A percentile compares a stretch with the other conserved stretches of the same genome.
Conservation (phyloP, 441 rosid genomes). For the Kokia cookei region DNA sequence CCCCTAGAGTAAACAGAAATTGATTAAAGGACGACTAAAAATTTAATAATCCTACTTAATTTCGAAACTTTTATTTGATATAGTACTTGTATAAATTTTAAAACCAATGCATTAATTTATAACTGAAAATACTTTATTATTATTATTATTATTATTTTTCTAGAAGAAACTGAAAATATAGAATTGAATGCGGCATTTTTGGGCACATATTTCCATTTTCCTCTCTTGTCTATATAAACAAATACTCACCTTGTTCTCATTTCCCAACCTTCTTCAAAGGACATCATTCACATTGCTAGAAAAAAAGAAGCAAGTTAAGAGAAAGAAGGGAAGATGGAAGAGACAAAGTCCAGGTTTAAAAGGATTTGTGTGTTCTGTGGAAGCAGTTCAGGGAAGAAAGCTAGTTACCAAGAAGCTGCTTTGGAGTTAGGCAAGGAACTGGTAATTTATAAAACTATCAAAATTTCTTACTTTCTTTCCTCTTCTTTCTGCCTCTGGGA, state of each 20-base stretch:
- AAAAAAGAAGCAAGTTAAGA: conserved; percentile 16
- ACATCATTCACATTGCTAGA: not conserved
- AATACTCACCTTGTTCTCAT: conserved; percentile 50
- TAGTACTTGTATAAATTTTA: too few relatives aligned
- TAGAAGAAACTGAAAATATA: not conserved
- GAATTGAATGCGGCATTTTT: not conserved
- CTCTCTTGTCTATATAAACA: conserved; percentile 11
- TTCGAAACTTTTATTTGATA: too few relatives aligned
- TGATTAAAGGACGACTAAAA: not conserved
- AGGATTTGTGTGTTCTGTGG: conserved; percentile 95
- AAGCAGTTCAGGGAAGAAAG: conserved; percentile 82
- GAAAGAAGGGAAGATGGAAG: conserved; percentile 37
- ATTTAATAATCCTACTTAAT: too few relatives aligned
- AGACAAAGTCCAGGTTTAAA: conserved; percentile 65
- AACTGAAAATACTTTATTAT: too few relatives aligned
- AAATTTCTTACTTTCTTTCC: not conserved
- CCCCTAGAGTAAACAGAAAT: not conserved
- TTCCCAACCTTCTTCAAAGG: conserved; percentile 34
- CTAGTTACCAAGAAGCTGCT: conserved; percentile 90
- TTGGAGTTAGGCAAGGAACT: conserved; percentile 75
- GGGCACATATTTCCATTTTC: not conserved
- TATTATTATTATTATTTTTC: not conserved
- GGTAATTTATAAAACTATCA: conserved; percentile 32
- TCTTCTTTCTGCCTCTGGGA: not conserved
- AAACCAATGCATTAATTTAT: too few relatives aligned